Percentiles rank a stretch among this genome's conserved stretches.
Conservation (phyloP, 371 early-diverging fungal genomes). For the Blyttiomyces sp. region DNA sequence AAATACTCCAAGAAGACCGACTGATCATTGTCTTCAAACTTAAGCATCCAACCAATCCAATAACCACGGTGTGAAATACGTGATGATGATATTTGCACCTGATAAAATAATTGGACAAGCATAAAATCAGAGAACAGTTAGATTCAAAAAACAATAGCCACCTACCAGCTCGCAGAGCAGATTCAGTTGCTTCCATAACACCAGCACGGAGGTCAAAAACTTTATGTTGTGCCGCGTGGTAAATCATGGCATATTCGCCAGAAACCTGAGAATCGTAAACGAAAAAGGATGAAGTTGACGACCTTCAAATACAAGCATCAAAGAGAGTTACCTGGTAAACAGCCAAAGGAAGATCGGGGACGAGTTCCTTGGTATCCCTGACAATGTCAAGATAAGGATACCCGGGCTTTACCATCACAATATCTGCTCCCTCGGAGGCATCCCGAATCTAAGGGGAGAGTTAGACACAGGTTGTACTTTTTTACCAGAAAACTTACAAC, state of each 20-base stretch:
- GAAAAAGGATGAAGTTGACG: not conserved
- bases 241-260: slow-evolving; percentile 94
- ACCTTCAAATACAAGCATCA: slow-evolving; percentile 61
- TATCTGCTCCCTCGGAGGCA: slow-evolving; percentile 92
- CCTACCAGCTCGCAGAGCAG: slow-evolving; percentile 81
- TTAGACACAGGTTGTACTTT: not conserved
- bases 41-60: slow-evolving; percentile 76
- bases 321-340: slow-evolving; percentile 80
- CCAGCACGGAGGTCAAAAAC: slow-evolving; percentile 81
- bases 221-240: slow-evolving; percentile 80
- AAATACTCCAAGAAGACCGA: no score
- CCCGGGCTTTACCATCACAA: slow-evolving; percentile 96
- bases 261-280: slow-evolving; percentile 66
- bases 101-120: not conserved
- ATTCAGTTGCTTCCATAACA: slow-evolving; percentile 82
- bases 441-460: slow-evolving; percentile 72
- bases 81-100: slow-evolving; percentile 83
- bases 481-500: slow-evolving; percentile 39
- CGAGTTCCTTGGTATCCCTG: slow-evolving; percentile 78
- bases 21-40: no score
- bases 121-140: not conserved
- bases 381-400: slow-evolving; percentile 93
- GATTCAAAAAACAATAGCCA: no score
- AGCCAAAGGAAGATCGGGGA: slow-evolving; percentile 50
- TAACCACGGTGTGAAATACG: slow-evolving; percentile 90